A percentile compares a stretch with the other conserved stretches of the same genome.
Evolutionary conservation across 2,329 filamentous ascomycete species (phyloP).

Genomic region (Bipolaris sorokiniana): DNA sequence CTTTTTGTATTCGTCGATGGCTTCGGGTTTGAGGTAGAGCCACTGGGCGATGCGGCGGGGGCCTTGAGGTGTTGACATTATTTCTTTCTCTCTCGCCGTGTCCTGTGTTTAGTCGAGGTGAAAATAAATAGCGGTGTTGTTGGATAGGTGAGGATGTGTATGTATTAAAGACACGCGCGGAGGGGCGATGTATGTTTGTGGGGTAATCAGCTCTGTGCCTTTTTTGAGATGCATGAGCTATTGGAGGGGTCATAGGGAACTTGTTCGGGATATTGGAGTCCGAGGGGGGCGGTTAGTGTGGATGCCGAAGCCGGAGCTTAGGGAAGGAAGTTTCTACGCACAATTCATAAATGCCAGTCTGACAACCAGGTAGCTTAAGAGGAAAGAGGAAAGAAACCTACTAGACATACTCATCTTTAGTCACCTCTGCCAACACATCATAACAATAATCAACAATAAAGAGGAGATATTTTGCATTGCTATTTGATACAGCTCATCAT

Average conservation of each 20-base stretch:
- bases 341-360: background rate
- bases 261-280: background rate
- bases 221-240: background rate
- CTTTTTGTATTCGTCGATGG: conserved; percentile 72
- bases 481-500: conserved; percentile 15
- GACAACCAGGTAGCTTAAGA: too few species aligned
- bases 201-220: background rate
- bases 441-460: background rate
- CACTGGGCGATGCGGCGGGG: conserved; percentile 70
- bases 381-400: too few species aligned
- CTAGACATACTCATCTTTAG: too few species aligned
- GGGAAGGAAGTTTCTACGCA: too few species aligned
- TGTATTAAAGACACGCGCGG: too few species aligned
- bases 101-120: background rate
- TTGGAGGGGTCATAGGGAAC: background rate
- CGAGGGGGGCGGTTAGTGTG: background rate
- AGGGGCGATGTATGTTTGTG: background rate
- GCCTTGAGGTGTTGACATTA: conserved; percentile 31
- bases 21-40: conserved; percentile 72
- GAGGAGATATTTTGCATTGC: conserved; percentile 20
- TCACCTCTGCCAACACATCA: too few species aligned
- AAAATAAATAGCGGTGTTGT: too few species aligned
- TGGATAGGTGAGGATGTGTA: too few species aligned
- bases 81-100: background rate
- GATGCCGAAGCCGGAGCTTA: background rate